phyloP scores from a whole-genome alignment of 2,329 filamentous ascomycete species.

The Cladophialophora bantiana region DNA sequence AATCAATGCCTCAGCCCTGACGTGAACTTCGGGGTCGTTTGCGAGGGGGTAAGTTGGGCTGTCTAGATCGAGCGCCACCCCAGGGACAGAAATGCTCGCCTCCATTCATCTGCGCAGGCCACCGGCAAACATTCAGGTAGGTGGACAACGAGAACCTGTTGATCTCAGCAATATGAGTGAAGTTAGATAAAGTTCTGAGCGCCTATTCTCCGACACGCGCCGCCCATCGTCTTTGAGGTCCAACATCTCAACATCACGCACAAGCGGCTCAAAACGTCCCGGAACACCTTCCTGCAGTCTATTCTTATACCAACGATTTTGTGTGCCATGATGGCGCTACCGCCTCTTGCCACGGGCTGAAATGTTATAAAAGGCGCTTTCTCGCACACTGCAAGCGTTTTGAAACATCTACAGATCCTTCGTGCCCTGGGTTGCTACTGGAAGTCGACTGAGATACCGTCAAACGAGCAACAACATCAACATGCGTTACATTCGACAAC shows the following conservation, averaged over 20 bases:
- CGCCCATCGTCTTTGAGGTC: not conserved
- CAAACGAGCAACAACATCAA: not conserved
- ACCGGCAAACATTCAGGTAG: not conserved
- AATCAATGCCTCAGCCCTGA: not conserved
- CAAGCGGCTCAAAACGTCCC: not conserved
- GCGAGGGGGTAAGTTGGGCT: not conserved
- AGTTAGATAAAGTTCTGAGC: conserved; percentile 16
- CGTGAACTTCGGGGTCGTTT: not conserved
- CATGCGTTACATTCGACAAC: conserved; percentile 5
- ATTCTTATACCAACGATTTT: not conserved
- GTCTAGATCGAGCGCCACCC: not conserved
- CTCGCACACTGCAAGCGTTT: not conserved
- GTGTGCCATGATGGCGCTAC: not conserved
- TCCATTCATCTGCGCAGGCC: not conserved
- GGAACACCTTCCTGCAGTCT: not conserved
- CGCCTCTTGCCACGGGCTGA: not conserved
- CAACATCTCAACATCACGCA: not conserved
- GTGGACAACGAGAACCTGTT: not conserved
- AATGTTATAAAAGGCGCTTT: not conserved
- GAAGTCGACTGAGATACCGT: not conserved
- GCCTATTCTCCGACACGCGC: conserved; percentile 10
- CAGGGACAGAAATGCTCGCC: not conserved
- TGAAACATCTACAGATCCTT: conserved; percentile 1
- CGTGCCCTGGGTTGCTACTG: not conserved
- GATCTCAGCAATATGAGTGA: not conserved